Base-by-base conservation (phyloP, 805 yeast species). In the Candida dajiaensis region DNA sequence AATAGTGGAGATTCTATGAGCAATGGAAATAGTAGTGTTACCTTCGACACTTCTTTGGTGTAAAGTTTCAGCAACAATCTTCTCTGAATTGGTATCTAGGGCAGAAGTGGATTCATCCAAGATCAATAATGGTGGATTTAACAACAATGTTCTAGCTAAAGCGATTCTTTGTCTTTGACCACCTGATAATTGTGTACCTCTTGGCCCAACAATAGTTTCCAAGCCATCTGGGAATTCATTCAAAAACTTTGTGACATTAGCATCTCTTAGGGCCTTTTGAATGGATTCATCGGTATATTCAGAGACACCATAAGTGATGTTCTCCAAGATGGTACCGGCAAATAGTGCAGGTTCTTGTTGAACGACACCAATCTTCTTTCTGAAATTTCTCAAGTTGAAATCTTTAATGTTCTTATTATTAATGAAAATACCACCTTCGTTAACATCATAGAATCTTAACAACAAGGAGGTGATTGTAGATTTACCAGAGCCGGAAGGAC, bases 401-500 rank as follows among this genome's bases (percentile, higher is more conserved):
- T 78, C 76, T 35, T 69, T 67, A 49, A 92, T 74, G 50, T 83
- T 72, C 45, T 78, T 76, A 12, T 78, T 80, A 50, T 89, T 89
- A 19, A 90, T 72, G 4, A 68, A 55, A 29, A 92, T 79, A 8
- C 65, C 56, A 21, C 98, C 98, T 0, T 63, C 49, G 12, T 62
- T 61, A 2, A 95, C 90, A 57, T 89, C 96, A 65, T 92, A 92
- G 61, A 86, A 87, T 49, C 98, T 72, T 55, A 90, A 66, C 40
- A 92, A 67, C 44, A 92, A 68, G 44, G 90, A 87, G 7, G 90
- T 76, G 3, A 92, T 78, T 0, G 97, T 90, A 16, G 96, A 87
- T 63, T 92, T 92, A 22, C 98, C 98, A 50, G 96, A 86, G 2
- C 98, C 98, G 29, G 95, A 84, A n/a, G 96, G 97, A 2, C 98